Percentiles rank a stretch among this genome's conserved stretches.
Conservation (phyloP, 768 basidiomycete genomes). For the Rubroboletus pulcherrimus region DNA sequence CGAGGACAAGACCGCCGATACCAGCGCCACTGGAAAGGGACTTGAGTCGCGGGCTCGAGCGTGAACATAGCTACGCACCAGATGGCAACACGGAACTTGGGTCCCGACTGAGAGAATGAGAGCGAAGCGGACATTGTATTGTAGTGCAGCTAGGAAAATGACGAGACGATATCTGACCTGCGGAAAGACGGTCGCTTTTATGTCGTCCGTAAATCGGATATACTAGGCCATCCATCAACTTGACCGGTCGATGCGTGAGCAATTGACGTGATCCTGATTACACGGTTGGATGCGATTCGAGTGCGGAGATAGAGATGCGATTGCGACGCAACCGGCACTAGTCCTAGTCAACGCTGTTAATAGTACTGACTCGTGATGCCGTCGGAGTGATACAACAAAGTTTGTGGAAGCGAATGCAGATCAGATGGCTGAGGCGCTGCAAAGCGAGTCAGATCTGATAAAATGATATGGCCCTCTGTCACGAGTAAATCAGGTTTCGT, state of each 20-base stretch:
- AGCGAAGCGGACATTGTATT: background rate
- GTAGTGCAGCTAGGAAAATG: background rate
- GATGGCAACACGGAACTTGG: constrained; percentile 20
- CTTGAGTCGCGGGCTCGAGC: background rate
- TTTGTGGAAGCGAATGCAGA: too few relatives aligned
- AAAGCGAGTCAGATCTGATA: too few relatives aligned
- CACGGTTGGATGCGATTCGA: background rate
- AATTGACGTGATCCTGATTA: background rate
- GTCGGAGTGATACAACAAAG: too few relatives aligned
- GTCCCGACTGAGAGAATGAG: background rate
- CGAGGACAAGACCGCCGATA: constrained; percentile 42
- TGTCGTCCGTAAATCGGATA: background rate
- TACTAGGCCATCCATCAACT: background rate
- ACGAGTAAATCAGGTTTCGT: background rate
- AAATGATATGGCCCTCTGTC: background rate
- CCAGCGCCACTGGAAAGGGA: constrained; percentile 33
- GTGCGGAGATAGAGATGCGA: too few relatives aligned
- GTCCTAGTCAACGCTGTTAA: too few relatives aligned
- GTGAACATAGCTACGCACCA: constrained; percentile 6
- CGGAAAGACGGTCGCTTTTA: background rate
- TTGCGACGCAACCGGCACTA: background rate
- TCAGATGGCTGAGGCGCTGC: too few relatives aligned
- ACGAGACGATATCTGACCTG: background rate
- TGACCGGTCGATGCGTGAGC: too few relatives aligned
- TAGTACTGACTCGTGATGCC: too few relatives aligned